Base-by-base conservation (phyloP, 108 stramenopile species). In the Cyclotella kingstonii region DNA sequence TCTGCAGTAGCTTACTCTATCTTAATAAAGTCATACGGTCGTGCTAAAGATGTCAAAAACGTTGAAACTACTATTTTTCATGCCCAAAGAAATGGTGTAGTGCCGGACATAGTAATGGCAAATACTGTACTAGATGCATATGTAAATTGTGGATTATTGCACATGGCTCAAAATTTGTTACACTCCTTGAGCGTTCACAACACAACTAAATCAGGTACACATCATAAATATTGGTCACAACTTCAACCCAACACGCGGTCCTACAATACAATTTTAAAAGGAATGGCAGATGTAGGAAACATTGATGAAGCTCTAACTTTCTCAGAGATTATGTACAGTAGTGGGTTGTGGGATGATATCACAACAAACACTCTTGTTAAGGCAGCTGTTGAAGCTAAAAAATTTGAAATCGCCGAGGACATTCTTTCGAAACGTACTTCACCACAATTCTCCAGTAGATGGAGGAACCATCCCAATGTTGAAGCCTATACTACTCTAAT, bases 301-400 rank as follows among this genome's bases (percentile, higher is more conserved):
- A 22, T 85, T 11, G 17, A 51, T 0, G 67, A 75, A 15, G 86
- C 86, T 11, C 18, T 83, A 31, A 18, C 61, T 35, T 54, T 91
- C 26, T 60, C 81, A 3, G 38, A 82, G 29, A 34, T 68, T 54
- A 81, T 91, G 70, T 30, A 68, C 19, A 38, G 28, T 3, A 36
- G 66, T 14, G 47, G 74, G 5, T 43, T 85, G 18, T 92, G 90
- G 87, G 86, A 92, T 70, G 68, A 80, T 54, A 79, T 92, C 26
- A 85, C 90, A 2, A 88, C 87, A 29, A 92, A 92, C 53, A 89
- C 90, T 2, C 60, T 92, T 36, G 87, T 92, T 1, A 86, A 84
- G 19, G 84, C 78, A 14, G 87, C 87, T 27, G 76, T 89, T 11
- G 58, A 54, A 2, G 77, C 82, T 2, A 36, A 66, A 17, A 70